A percentile compares a stretch with the other conserved stretches of the same genome.
Conservation (phyloP, 176 grass and related monocot species). For the Triticum urartu region DNA sequence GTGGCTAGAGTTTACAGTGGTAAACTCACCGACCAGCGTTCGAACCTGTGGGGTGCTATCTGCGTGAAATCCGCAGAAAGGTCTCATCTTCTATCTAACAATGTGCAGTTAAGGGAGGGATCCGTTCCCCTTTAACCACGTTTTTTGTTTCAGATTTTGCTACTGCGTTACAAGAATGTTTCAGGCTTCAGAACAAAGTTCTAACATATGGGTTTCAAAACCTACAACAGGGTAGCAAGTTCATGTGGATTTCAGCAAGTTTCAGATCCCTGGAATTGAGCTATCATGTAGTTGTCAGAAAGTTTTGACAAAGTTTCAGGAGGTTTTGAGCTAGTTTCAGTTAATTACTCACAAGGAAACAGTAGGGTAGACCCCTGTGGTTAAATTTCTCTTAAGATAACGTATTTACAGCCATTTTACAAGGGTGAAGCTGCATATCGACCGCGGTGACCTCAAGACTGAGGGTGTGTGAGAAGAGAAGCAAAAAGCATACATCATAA, state of each 20-base stretch:
- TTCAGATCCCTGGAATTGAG: background rate
- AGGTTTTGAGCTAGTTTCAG: background rate
- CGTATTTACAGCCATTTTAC: too few relatives aligned
- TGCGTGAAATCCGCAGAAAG: too few relatives aligned
- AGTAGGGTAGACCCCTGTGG: too few relatives aligned
- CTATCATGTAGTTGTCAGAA: background rate
- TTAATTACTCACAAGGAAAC: too few relatives aligned
- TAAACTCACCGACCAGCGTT: too few relatives aligned
- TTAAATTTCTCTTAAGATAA: too few relatives aligned
- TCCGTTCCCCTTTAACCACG: too few relatives aligned
- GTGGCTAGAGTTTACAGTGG: too few relatives aligned
- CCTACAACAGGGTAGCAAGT: background rate
- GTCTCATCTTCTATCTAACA: too few relatives aligned
- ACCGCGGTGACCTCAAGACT: background rate
- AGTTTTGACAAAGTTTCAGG: background rate
- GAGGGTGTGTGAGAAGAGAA: background rate
- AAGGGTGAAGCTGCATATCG: background rate
- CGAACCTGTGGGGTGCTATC: too few relatives aligned
- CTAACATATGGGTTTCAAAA: background rate
- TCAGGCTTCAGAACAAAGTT: background rate
- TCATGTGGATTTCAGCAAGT: background rate
- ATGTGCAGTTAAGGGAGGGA: too few relatives aligned
- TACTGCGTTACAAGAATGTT: background rate
- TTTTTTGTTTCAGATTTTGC: too few relatives aligned
- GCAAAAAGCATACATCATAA: background rate